Conservation (phyloP, 1,284 basidiomycete species). For the Fomitopsis palustris region DNA sequence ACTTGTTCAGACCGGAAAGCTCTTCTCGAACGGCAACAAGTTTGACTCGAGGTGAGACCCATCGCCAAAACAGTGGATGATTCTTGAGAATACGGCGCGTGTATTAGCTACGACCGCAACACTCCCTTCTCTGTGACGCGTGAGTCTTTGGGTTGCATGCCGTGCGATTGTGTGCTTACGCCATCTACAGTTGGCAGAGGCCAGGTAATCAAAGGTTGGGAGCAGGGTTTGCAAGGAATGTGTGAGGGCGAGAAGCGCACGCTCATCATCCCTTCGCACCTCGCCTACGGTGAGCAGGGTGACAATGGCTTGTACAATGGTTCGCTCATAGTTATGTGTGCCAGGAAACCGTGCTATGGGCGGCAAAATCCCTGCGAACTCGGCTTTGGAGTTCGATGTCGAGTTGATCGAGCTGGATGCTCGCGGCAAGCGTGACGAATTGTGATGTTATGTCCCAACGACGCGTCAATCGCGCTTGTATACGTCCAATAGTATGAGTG, state of each 20-base stretch:
- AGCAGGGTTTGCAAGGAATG: conserved; percentile 78
- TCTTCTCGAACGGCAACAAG: conserved; percentile 69
- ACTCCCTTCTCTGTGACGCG: conserved; percentile 67
- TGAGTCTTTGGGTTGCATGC: conserved; percentile 31
- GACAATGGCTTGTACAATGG: background rate
- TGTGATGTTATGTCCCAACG: conserved; percentile 23
- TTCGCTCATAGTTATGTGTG: background rate
- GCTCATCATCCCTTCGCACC: conserved; percentile 77
- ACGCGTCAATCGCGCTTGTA: background rate
- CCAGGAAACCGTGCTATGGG: conserved; percentile 77
- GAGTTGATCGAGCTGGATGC: conserved; percentile 63
- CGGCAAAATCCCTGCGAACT: conserved; percentile 75
- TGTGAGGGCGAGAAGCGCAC: conserved; percentile 89
- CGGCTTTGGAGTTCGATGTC: conserved; percentile 87
- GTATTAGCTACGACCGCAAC: conserved; percentile 57
- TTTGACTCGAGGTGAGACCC: conserved; percentile 75
- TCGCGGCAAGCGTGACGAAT: conserved; percentile 34
- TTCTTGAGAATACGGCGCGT: background rate
- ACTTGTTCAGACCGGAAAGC: conserved; percentile 60
- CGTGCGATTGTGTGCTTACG: background rate
- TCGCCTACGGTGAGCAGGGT: conserved; percentile 74
- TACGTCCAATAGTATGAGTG: background rate
- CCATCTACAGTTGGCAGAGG: conserved; percentile 63
- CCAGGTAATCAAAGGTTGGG: conserved; percentile 84
- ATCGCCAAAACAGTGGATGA: background rate